phyloP scores from a whole-genome alignment of 1,284 basidiomycete genomes.

The Cutaneotrichosporon arboriforme region DNA sequence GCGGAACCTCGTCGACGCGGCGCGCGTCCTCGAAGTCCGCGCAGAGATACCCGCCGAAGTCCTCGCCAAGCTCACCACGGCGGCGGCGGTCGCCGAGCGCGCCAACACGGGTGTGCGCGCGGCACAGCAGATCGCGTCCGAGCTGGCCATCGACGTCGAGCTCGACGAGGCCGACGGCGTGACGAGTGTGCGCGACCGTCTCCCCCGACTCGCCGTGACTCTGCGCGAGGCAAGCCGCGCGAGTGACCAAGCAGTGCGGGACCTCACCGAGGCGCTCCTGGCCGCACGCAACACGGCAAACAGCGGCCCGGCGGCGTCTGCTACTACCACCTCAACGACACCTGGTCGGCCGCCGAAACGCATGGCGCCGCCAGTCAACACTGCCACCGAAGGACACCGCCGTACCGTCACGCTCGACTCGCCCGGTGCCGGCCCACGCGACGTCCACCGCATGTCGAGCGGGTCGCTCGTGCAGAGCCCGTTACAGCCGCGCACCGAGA shows the following conservation, averaged over 20 bases:
- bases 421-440: background rate
- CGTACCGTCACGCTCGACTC: slow-evolving; percentile 1
- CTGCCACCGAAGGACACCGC: background rate
- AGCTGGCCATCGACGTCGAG: slow-evolving; percentile 27
- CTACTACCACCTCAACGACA: no score
- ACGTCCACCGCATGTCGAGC: slow-evolving; percentile 1
- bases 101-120: slow-evolving; percentile 28
- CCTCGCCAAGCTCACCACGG: slow-evolving; percentile 20
- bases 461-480: background rate
- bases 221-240: slow-evolving; percentile 32
- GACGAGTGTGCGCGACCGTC: slow-evolving; percentile 17
- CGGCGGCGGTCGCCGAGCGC: slow-evolving; percentile 26
- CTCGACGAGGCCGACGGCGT: slow-evolving; percentile 17
- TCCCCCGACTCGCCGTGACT: slow-evolving; percentile 21
- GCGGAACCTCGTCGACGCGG: slow-evolving; percentile 38
- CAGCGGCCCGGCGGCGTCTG: no score
- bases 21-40: slow-evolving; percentile 24
- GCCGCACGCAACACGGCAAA: background rate
- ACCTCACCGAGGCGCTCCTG: slow-evolving; percentile 37
- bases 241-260: slow-evolving; percentile 37
- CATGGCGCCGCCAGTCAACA: background rate
- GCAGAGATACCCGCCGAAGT: slow-evolving; percentile 27
- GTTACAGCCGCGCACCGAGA: background rate
- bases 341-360: background rate
- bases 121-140: slow-evolving; percentile 23